Evolutionary conservation across 2,329 filamentous ascomycete species (phyloP), one percentile per base, ranked within the genome.

Genomic region (Ophiosphaerella herpotricha): DNA sequence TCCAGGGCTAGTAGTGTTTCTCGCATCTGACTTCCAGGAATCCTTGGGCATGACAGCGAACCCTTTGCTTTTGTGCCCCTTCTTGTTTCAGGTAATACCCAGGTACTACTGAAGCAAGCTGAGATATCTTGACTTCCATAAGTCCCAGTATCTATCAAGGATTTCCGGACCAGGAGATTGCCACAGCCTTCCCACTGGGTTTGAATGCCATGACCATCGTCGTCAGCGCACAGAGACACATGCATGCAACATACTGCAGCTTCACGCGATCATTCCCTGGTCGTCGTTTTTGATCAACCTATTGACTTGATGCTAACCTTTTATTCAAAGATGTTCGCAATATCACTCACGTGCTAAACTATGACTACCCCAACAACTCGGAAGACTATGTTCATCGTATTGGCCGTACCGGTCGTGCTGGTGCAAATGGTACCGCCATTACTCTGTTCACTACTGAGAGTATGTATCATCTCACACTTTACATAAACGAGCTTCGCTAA

Each of bases 321-420:
- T 83, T 80, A 76, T 80, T 81, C 79, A 74, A 97, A 97, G 94
- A 99, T 89, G 94, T 99, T 82, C 93, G 92, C 81, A 96, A 99
- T 85, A 99, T 99, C 82, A 97, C 94, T 80, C 94, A 99, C 82
- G 94, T 99, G 80, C 85, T 99, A 81, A 97, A 97, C 87, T 97
- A 97, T 90, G 94, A 97, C 77, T 97, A 97, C 79, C 93, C 93
- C 77, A 97, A 97, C 83, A 97, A 87, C 75, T 86, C 84, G 67
- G 84, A 87, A 75, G 84, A 87, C 69, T 87, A 87, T 67, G 82
- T 87, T 73, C 84, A 87, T 74, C 84, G 84, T 71, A 86, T 86
- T 73, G 84, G 84, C 72, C 82, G 84, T 78, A 87, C 84, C 72
- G 84, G 80, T 77, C 84, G 84, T 81, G 84, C 84, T 73, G 94